These are phyloP conservation scores for Clitocybe nebularis DNA, from an alignment of 1,284 basidiomycete species.

Conservation along the genomic window DNA sequence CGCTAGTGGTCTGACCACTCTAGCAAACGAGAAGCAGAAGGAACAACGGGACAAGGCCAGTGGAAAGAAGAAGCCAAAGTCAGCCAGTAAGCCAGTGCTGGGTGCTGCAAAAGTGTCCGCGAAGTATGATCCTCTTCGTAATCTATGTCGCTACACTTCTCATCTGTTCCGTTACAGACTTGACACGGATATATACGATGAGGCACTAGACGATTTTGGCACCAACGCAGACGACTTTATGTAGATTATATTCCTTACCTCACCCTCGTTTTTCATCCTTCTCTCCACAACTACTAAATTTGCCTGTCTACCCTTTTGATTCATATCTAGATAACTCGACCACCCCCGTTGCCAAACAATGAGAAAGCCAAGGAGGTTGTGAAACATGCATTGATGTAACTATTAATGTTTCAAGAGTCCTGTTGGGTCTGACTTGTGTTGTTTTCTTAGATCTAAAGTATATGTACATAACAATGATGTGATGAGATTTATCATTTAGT, in stretches of 20 bases:
- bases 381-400: neutral
- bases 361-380: slow-evolving; percentile 10
- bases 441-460: too few species aligned
- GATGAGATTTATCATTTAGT: too few species aligned
- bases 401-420: too few species aligned
- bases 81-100: slow-evolving; percentile 65
- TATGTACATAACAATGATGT: too few species aligned
- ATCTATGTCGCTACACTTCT: slow-evolving; percentile 3
- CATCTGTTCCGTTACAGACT: slow-evolving; percentile 38
- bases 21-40: slow-evolving; percentile 93
- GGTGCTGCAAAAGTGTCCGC: slow-evolving; percentile 64
- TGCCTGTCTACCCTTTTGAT: too few species aligned
- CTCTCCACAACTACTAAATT: slow-evolving; percentile 2
- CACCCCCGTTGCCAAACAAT: too few species aligned
- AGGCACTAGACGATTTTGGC: slow-evolving; percentile 82
- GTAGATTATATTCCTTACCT: slow-evolving; percentile 29
- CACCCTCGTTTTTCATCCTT: neutral
- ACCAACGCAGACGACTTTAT: slow-evolving; percentile 71
- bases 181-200: slow-evolving; percentile 80
- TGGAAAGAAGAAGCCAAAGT: slow-evolving; percentile 86
- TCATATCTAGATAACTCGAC: too few species aligned
- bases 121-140: slow-evolving; percentile 44
- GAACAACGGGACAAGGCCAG: slow-evolving; percentile 80
- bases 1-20: slow-evolving; percentile 74
- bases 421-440: too few species aligned